Evolutionary conservation across 257 asterid genomes (phyloP), one percentile per base, ranked within the genome.

Genomic region (Scutellaria baicalensis): DNA sequence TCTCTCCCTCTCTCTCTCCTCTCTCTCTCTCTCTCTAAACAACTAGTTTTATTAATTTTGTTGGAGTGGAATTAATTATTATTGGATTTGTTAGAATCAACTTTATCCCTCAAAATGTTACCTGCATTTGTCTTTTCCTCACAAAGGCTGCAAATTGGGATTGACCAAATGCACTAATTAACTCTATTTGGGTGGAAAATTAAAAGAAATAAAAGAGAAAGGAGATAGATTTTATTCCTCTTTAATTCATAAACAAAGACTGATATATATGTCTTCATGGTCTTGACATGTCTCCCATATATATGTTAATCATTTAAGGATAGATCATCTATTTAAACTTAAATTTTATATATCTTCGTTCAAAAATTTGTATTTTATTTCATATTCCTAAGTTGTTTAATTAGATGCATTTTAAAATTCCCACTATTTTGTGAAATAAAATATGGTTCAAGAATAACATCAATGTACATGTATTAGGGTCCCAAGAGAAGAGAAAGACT

Each of bases 61-160:
- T 62, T 39, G 45, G 45, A 20, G 9, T 31, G n/a, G 10, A 56
- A 64, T 73, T n/a, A n/a, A n/a, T n/a, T n/a, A n/a, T n/a, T n/a
- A n/a, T n/a, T 55, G n/a, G 17, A 50, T 18, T 52, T 57, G 17
- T n/a, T 38, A 31, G 64, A 65, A 77, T 68, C 56, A 39, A 57
- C 77, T 77, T 80, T 73, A 52, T 71, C 44, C 51, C 51, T 56
- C 31, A 67, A 60, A 73, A 60, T 73, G 73, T 69, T 65, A 33
- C 80, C 78, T 60, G 74, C 58, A 59, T 59, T 66, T 77, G 80
- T 77, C 80, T 65, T 74, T 74, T 75, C 74, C 63, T 57, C 43
- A 11, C 38, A 43, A 71, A 77, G 45, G 79, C 68, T 81, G 85
- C 65, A 67, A 70, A 54, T 51, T 67, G 72, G 68, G 79, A 71